Evolutionary conservation across 345 rosid species (phyloP), one percentile per base, ranked within the genome.

Genomic region (Corchorus olitorius): DNA sequence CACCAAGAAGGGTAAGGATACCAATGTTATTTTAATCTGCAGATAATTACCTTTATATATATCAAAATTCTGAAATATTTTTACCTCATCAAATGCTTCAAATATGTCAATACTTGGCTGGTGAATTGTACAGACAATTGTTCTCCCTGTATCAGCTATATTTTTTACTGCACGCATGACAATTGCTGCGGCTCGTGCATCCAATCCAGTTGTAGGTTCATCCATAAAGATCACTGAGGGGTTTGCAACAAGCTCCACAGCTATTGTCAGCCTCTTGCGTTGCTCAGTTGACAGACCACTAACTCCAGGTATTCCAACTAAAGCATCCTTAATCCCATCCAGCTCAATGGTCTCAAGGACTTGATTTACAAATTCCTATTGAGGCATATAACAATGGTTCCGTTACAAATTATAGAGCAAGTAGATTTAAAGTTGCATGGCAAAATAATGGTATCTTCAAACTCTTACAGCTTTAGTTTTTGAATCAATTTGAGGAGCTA

Each of bases 71-170:
- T n/a, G 7, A 39, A 60, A 39, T 50, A 22, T 1, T 37, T 37
- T 76, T 84, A 91, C 97, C 97, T 90, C 94, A 79, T 90, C 98
- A 83, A 91, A 93, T 33, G 98, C 82, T 80, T 93, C 98, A 48
- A 93, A 93, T 61, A 93, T 90, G 67, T 91, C 93, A 54, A 93
- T 90, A 71, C 97, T 93, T 0, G 98, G 98, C 65, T 93, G 98
- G 72, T 93, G 98, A 80, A 89, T 89, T 19, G 97, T 93, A 82
- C 97, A 93, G 13, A 93, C 96, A 9, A 89, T 84, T 46, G 98
- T 93, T 80, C 98, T 81, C 72, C 97, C 97, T 8, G 94, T 93
- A 16, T 90, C 90, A 20, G 83, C 94, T 0, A 91, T 81, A 71
- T 91, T 93, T 82, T 90, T 93, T 83, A 89, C 94, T 46, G 90